Percentiles rank a stretch among this genome's conserved stretches.
phyloP scores from a whole-genome alignment of 139 green algal species.

The Chlorella vulgaris region DNA sequence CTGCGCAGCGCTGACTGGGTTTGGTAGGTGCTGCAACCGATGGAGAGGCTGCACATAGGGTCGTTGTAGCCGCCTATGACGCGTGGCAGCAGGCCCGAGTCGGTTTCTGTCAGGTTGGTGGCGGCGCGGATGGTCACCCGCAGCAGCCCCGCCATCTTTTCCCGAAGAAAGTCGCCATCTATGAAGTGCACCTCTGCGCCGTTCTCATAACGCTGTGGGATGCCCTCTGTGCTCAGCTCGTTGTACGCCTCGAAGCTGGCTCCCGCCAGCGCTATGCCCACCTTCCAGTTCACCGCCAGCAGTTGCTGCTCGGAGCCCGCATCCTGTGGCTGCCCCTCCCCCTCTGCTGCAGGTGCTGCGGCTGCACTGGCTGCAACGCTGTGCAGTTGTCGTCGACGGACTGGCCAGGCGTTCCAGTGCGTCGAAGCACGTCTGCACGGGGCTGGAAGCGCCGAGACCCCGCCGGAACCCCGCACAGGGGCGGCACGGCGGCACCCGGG shows the following conservation, averaged over 20 bases:
- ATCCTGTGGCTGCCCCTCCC: background rate
- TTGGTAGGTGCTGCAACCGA: background rate
- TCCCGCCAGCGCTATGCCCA: slow-evolving; percentile 19
- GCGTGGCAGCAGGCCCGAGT: too few species aligned
- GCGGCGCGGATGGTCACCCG: slow-evolving; percentile 14
- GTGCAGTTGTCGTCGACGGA: too few species aligned
- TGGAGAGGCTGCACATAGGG: background rate
- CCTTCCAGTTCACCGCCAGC: slow-evolving; percentile 29
- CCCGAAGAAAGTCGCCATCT: slow-evolving; percentile 26
- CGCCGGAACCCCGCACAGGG: too few species aligned
- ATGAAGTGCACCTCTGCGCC: background rate
- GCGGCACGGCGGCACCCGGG: too few species aligned
- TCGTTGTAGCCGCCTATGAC: background rate
- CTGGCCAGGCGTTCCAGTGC: too few species aligned
- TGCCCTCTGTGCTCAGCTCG: background rate
- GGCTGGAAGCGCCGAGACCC: too few species aligned
- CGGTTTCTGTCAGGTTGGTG: background rate
- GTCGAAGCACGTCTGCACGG: too few species aligned
- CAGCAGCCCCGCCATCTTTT: slow-evolving; percentile 32
- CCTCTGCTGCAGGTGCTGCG: background rate
- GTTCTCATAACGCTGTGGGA: slow-evolving; percentile 1
- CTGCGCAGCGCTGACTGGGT: background rate
- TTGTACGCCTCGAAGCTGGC: slow-evolving; percentile 45
- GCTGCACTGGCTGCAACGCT: too few species aligned
- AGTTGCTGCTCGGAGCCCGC: background rate